Evolutionary conservation across 257 asterid species (phyloP), one percentile per base, ranked within the genome.

Genomic region (Lantana camara): DNA sequence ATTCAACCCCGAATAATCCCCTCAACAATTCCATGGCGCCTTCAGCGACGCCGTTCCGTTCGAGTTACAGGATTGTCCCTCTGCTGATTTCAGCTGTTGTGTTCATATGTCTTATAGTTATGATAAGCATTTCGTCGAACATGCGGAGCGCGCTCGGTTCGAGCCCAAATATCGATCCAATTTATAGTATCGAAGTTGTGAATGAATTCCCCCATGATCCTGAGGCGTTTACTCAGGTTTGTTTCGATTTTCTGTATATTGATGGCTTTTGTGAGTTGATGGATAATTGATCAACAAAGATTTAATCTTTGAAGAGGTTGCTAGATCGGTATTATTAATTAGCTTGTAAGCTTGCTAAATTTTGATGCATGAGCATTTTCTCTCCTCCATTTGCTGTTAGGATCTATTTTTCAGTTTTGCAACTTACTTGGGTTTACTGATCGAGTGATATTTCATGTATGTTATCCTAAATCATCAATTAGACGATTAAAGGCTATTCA

Each of bases 191-290:
- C 50, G 70, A 82, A 81, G 90, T 91, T 44, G 79, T 91, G 75
- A 81, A 79, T 55, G 96, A 73, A 79, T 91, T 77, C 68, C 95
- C 95, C 46, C 98, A 91, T 69, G 97, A 91, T 71, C 88, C 96
- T 3, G 34, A 17, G 12, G 98, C 98, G 11, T 91, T 91, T 52
- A 89, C 96, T 60, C 96, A 91, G 98, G 98, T 91, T 49, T 46
- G 4, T 63, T 30, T 32, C 35, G 29, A 53, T 37, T 67, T 57
- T 22, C 35, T 17, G 20, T 9, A 6, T 52, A 7, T 59, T 20
- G 30, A 15, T 38, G 16, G 2, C 55, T 64, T 27, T 45, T 22
- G 10, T 23, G 13, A 15, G 45, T 34, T 42, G 15, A 7, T 12
- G 38, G 21, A 19, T 47, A 40, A 22, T 48, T 38, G 46, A 57